Evolutionary conservation across 805 yeast genomes (phyloP).

Genomic region (Barnettozyma californica): DNA sequence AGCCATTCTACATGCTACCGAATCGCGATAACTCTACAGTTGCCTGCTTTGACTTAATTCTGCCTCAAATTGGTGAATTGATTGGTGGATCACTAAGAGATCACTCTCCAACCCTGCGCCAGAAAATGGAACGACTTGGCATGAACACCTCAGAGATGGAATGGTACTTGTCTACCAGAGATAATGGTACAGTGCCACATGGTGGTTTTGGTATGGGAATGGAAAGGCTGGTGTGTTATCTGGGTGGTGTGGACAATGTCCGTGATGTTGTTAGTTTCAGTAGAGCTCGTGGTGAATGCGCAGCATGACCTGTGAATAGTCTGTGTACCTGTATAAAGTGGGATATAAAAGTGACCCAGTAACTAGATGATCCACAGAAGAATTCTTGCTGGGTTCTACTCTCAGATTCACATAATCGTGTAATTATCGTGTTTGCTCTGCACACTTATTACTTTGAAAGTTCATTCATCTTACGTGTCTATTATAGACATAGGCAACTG

Average conservation of each 20-base stretch:
- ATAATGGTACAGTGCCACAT: constrained; percentile 81
- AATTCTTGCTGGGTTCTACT: no score
- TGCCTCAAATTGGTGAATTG: constrained; percentile 91
- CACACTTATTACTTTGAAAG: no score
- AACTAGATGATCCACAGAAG: not conserved
- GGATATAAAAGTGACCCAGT: not conserved
- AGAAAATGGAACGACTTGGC: constrained; percentile 44
- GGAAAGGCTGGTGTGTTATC: constrained; percentile 74
- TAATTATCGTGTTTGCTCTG: no score
- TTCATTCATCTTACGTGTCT: no score
- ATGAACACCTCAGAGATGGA: constrained; percentile 54
- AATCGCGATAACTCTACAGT: constrained; percentile 53
- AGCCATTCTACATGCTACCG: constrained; percentile 89
- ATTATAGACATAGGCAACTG: no score
- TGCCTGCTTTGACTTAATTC: constrained; percentile 82
- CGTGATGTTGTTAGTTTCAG: constrained; percentile 88
- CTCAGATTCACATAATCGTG: no score
- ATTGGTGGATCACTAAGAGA: constrained; percentile 95
- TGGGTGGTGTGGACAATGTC: constrained; percentile 71
- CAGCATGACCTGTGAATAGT: not conserved
- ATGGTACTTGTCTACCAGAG: constrained; percentile 78
- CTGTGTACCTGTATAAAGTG: not conserved
- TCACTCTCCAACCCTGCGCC: constrained; percentile 46
- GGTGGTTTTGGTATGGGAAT: constrained; percentile 98
- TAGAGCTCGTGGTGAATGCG: constrained; percentile 53